Evolutionary conservation across 345 rosid genomes (phyloP), one percentile per base, ranked within the genome.

Genomic region (Eucalyptus regnans): DNA sequence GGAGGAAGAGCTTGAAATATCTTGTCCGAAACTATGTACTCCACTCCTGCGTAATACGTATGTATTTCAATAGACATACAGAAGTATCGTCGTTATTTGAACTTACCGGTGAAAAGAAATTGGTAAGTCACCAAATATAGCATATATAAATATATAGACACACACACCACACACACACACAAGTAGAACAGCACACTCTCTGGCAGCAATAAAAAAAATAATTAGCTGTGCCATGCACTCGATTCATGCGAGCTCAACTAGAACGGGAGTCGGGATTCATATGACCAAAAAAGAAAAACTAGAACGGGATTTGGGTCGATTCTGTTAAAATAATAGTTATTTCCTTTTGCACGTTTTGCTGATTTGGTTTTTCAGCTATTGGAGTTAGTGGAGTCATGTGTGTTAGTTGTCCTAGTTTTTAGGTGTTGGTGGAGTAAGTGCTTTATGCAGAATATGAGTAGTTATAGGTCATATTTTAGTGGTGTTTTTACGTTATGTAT

Each of bases 21-120:
- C 90, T 87, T 87, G 88, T 97, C 96, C 2, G 97, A 95, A 49
- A 95, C 94, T 86, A 97, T 92, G 88, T 95, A 95, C 86, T 96
- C 96, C 88, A 95, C 93, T 86, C 99, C 98, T 95, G 76, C 2
- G 89, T 27, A 25, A 44, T 31, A 37, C 20, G 2, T 43, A 31
- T 22, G 8, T 86, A 50, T 22, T 50, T 50, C 33, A 86, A 18
- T 86, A 20, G 12, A 50, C 37, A 85, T 20, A 13, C 7, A 29
- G 15, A 85, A 22, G 87, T 2, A 12, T 85, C 31, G 37, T 52
- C 8, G 16, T n/a, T 27, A 60, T 12, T 27, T 12, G 17, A 27
- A 12, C n/a, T 62, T 62, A 29, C 68, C 68, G 12, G 15, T 62
- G 68, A 29, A 25, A 10, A 29, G 68, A 62, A 29, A 29, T 62